Evolutionary conservation across 345 rosid species (phyloP), one percentile per base, ranked within the genome.

Genomic region (Isatis tinctoria): DNA sequence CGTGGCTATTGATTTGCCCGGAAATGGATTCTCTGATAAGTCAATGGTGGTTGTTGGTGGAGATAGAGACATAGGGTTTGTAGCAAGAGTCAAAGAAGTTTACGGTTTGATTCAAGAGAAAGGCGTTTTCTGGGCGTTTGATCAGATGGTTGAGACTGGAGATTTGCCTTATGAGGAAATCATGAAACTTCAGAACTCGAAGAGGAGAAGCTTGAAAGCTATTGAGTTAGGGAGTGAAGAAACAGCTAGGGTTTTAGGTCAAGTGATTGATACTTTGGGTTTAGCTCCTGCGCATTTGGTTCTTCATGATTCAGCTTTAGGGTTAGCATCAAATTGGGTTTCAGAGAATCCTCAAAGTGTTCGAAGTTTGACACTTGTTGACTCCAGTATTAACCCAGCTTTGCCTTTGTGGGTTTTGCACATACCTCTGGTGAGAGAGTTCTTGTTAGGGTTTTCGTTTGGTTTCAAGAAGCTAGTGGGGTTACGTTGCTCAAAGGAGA

Each of bases 91-190:
- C 64, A 67, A 75, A 62, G 91, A 88, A 73, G 95, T 78, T 60
- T 89, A 85, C 80, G 74, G 68, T 48, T 85, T 91, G 74, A 94
- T 91, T 69, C 80, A 80, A 67, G 97, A 91, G 66, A 94, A 91
- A 75, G 98, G 98, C 3, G 11, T 94, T 6, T 94, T 94, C 75
- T 94, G 89, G 89, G 98, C 96, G 7, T 94, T 94, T 79, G 98
- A 94, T 86, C 89, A 79, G 61, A 86, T 91, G 83, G 79, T 94
- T 74, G 98, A 91, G 76, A 91, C 96, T 68, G 98, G 98, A 49
- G 86, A 91, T 77, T 74, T 91, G 60, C 97, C 98, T 6, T 91
- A 89, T 49, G 91, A 87, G 26, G 91, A 88, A 26, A 79, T 84
- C 16, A 52, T 80, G 4, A 72, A 73, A 56, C 72, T 78, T 28